Evolutionary conservation across 768 basidiomycete genomes (phyloP).

Genomic region (Gymnopilus junonius): DNA sequence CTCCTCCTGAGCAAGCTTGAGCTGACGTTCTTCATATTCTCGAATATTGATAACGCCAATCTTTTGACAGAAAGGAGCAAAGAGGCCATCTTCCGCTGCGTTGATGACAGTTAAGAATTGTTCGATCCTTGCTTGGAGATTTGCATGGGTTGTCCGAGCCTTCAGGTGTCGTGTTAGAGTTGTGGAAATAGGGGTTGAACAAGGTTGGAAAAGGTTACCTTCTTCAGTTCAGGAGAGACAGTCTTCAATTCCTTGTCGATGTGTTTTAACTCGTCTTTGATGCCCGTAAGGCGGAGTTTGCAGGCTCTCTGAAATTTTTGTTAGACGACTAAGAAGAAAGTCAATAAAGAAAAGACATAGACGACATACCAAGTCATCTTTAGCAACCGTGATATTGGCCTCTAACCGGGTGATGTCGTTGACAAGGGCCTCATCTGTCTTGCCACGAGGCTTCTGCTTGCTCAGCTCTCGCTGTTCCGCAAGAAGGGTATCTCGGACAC

Average conservation of each 20-base stretch:
- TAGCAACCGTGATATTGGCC: slow-evolving; percentile 70
- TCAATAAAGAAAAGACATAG: neutral
- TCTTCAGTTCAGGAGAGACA: slow-evolving; percentile 70
- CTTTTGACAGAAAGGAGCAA: slow-evolving; percentile 74
- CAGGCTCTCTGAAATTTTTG: slow-evolving; percentile 78
- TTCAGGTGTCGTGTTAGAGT: slow-evolving; percentile 25
- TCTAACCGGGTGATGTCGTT: slow-evolving; percentile 82
- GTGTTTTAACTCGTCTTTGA: slow-evolving; percentile 86
- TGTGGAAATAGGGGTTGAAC: no score
- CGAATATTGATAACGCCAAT: slow-evolving; percentile 85
- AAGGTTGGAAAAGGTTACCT: slow-evolving; percentile 43
- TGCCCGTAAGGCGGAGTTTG: slow-evolving; percentile 73
- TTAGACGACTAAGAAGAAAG: slow-evolving; percentile 25
- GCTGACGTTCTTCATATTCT: slow-evolving; percentile 91
- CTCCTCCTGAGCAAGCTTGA: slow-evolving; percentile 88
- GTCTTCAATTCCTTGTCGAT: slow-evolving; percentile 72
- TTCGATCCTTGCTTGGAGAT: slow-evolving; percentile 58
- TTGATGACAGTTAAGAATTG: slow-evolving; percentile 63
- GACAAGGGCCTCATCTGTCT: slow-evolving; percentile 80
- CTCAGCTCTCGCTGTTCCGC: slow-evolving; percentile 81
- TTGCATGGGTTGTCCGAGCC: slow-evolving; percentile 57
- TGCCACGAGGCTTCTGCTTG: slow-evolving; percentile 82
- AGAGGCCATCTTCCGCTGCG: slow-evolving; percentile 80
- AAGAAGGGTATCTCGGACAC: slow-evolving; percentile 71
- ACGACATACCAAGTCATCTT: slow-evolving; percentile 79